Evolutionary conservation across 768 basidiomycete genomes (phyloP).

Genomic region (Sarcodon sp.): DNA sequence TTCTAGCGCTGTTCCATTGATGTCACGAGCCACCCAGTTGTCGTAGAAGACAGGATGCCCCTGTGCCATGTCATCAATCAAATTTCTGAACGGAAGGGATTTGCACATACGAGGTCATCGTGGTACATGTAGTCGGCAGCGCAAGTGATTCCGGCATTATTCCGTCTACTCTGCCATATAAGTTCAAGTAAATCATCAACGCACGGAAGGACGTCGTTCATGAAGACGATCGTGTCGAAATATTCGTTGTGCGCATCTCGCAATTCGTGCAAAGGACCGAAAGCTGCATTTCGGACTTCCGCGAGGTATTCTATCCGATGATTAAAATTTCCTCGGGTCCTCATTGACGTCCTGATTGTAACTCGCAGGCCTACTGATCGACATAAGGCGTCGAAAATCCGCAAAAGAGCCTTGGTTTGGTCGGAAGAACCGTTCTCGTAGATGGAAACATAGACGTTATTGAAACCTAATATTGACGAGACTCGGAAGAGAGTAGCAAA

Average conservation of each 20-base stretch:
- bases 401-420: conserved; percentile 93
- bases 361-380: conserved; percentile 84
- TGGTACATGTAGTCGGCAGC: conserved; percentile 99
- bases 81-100: background rate
- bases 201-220: conserved; percentile 99
- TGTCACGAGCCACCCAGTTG: conserved; percentile 97
- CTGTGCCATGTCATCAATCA: conserved; percentile 14
- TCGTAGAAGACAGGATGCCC: conserved; percentile 92
- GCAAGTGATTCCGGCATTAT: conserved; percentile 97
- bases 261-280: conserved; percentile 90
- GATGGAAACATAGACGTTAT: conserved; percentile 96
- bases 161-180: conserved; percentile 85
- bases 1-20: conserved; percentile 97
- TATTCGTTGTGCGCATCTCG: conserved; percentile 86
- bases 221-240: conserved; percentile 95
- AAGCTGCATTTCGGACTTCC: conserved; percentile 98
- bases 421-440: conserved; percentile 99
- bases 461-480: conserved; percentile 84
- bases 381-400: conserved; percentile 90
- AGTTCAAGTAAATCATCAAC: conserved; percentile 96
- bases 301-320: conserved; percentile 99
- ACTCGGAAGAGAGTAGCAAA: conserved; percentile 95
- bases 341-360: conserved; percentile 84
- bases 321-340: conserved; percentile 92
- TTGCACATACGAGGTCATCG: conserved; percentile 63